Base-by-base conservation (phyloP, 2,329 filamentous ascomycete species). In the Fusarium poae region DNA sequence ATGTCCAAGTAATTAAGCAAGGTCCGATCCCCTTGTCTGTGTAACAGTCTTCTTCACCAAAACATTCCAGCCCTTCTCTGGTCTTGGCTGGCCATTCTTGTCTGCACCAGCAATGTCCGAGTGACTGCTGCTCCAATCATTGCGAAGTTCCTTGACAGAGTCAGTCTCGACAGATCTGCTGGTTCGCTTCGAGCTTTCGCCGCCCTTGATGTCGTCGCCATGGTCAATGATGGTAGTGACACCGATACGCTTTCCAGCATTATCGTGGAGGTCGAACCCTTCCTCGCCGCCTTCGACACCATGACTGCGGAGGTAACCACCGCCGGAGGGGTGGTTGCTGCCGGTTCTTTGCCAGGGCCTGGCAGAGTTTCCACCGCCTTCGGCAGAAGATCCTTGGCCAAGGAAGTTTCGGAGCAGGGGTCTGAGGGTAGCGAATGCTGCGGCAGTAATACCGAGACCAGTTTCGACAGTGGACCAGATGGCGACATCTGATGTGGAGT, bases 391-490 rank as follows among this genome's bases (percentile, higher is more conserved):
- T 30, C 61, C 61, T 13, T 57, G 27, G 0, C 61, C 61, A 13
- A 64, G 34, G 23, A 64, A 64, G 27, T 18, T 64, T 12, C 61
- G 61, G 1, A 64, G 51, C 0, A 64, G 61, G 2, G 61, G 61
- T 13, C 61, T 27, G 11, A 83, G 77, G 2, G 81, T 83, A 8
- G 81, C 81, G 3, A 80, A 54, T 1, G 73, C 77, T 8, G 79
- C 77, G 10, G 81, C 79, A 1, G 76, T 78, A 40, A 83, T 80
- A 32, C 79, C 81, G 37, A 83, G 77, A 6, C 80, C 80, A 6
- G 79, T 79, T 65, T 83, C 82, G 37, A 82, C 76, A 21, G 82
- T 82, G 2, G 79, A 82, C 81, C 81, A 84, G 57, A 83, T 80
- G 20, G 81, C 80, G 8, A 83, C 73, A 48, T 82, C 81, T 21